These are phyloP conservation scores for Colletotrichum sidae DNA, from an alignment of 2,329 filamentous ascomycete genomes.

Conservation along the genomic window DNA sequence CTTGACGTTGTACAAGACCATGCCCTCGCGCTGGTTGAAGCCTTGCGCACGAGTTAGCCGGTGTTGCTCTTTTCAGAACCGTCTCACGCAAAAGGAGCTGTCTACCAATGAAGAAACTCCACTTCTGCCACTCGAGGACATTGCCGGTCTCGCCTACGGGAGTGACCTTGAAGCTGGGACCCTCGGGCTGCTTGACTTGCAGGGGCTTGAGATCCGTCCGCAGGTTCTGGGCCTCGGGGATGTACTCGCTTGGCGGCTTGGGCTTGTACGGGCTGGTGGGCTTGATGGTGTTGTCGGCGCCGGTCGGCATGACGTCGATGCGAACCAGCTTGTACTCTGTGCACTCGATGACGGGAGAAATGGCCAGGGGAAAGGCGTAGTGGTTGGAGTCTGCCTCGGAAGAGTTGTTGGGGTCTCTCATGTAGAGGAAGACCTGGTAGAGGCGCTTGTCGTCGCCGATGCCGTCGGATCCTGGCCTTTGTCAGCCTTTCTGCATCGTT, in stretches of 20 bases:
- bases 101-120: conserved; percentile 65
- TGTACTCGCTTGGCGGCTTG: conserved; percentile 70
- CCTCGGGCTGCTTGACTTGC: conserved; percentile 70
- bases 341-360: conserved; percentile 75
- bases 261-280: conserved; percentile 68
- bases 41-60: conserved; percentile 41
- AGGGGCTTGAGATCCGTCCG: conserved; percentile 71
- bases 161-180: conserved; percentile 62
- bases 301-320: conserved; percentile 77
- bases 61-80: background rate
- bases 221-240: conserved; percentile 69
- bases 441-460: conserved; percentile 29
- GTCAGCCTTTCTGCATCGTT: background rate
- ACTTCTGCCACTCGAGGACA: conserved; percentile 46
- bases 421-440: conserved; percentile 40
- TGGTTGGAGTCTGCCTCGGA: conserved; percentile 74
- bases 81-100: background rate
- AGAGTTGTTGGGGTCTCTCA: conserved; percentile 70
- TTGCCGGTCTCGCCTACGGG: conserved; percentile 27
- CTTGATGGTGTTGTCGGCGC: conserved; percentile 68
- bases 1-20: conserved; percentile 68
- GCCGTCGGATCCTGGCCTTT: conserved; percentile 20
- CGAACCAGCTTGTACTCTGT: conserved; percentile 73
- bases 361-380: conserved; percentile 75
- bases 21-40: conserved; percentile 70